Conservation (phyloP, 176 grass and related monocot genomes). For the Carex kokanica region DNA sequence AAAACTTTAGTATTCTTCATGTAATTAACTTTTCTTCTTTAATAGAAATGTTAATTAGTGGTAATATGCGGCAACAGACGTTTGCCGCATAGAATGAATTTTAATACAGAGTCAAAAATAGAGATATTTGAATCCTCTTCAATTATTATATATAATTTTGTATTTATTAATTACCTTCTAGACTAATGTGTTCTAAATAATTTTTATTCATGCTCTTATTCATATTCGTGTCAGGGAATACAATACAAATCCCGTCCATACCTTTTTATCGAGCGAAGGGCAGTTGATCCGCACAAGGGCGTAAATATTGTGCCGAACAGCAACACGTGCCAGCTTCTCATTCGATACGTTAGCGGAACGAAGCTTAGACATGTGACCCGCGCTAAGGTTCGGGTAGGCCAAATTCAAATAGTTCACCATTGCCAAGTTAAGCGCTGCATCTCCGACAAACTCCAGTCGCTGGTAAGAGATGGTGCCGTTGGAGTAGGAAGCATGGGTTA, state of each 20-base stretch:
- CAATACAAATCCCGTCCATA: too few species aligned
- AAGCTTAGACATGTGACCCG: constrained; percentile 48
- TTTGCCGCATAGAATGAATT: too few species aligned
- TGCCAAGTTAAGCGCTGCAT: constrained; percentile 55
- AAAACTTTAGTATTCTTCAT: too few species aligned
- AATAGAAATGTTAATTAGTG: too few species aligned
- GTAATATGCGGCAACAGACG: too few species aligned
- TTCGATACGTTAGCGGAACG: constrained; percentile 65
- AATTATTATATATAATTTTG: too few species aligned
- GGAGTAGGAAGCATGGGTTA: constrained; percentile 59
- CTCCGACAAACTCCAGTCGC: constrained; percentile 75
- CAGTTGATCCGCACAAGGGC: constrained; percentile 49
- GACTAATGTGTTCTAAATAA: too few species aligned
- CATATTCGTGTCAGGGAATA: too few species aligned
- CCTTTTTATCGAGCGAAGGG: constrained; percentile 42
- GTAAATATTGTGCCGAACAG: constrained; percentile 59
- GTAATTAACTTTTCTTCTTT: too few species aligned
- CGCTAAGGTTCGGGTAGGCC: constrained; percentile 35
- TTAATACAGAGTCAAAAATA: too few species aligned
- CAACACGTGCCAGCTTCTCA: constrained; percentile 66
- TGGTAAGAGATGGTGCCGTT: constrained; percentile 30
- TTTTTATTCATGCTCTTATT: too few species aligned
- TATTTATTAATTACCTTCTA: neutral
- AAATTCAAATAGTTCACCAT: constrained; percentile 49
- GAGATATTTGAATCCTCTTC: too few species aligned